Base-by-base conservation (phyloP, 2,329 filamentous ascomycete species). In the Myriosclerotinia curreyana region DNA sequence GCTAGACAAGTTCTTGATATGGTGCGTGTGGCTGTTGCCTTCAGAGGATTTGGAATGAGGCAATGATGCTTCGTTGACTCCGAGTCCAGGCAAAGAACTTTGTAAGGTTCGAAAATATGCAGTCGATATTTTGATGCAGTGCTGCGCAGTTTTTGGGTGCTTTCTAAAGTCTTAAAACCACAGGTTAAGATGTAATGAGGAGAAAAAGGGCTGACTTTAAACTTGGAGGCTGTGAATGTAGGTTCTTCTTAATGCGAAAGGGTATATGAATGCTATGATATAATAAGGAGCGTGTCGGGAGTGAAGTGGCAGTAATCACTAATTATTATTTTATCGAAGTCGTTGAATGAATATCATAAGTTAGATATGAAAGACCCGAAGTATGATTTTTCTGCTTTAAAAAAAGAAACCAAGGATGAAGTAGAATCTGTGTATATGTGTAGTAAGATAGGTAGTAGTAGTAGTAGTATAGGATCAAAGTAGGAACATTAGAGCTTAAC, bases 1-100 rank as follows among this genome's bases (percentile, higher is more conserved):
- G 50, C 60, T 62, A 28, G 50, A 62, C 50, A 55, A 50, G 60
- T 62, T 62, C 60, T 50, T n/a, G 60, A 62, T 48, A 38, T 62
- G 40, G 38, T 36, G 25, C 12, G 50, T 62, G 60, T 62, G 60
- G 60, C 60, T 36, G 49, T 44, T 55, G 49, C 20, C 60, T 62
- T 48, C 3, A 48, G 25, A 55, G 50, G 60, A 62, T 62, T 48
- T 20, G 50, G 49, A 55, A 62, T 60, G 50, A 55, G 60, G 49
- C 60, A 62, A 46, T 36, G 50, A 15, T 22, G 38, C 50, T 54
- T 62, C 51, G 28, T 42, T 55, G 25, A 48, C 55, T 58, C 55
- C 55, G 60, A 62, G 38, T 48, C 60, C 28, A 28, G 38, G 49
- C 49, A 52, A 48, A n/a, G 25, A 15, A 46, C 3, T 22, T 34